Evolutionary conservation across 345 rosid species (phyloP).

Genomic region (Euphorbia lathyris): DNA sequence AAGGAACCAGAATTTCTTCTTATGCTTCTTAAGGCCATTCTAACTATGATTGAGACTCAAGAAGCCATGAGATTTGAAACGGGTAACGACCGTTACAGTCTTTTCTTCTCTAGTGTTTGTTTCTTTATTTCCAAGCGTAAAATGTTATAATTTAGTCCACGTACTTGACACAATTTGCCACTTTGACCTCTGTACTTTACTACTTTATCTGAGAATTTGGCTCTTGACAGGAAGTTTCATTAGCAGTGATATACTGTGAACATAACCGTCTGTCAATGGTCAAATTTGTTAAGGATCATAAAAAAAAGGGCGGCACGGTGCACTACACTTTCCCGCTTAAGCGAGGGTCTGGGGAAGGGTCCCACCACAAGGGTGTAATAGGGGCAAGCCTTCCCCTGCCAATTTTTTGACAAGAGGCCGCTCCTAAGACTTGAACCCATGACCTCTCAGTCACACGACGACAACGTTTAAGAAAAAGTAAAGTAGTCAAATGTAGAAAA

Average conservation of each 20-base stretch:
- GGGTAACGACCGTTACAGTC: slow-evolving; percentile 35
- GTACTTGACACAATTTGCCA: background rate
- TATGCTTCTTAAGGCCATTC: slow-evolving; percentile 57
- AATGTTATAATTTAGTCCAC: background rate
- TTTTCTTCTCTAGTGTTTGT: slow-evolving; percentile 3
- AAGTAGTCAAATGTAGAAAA: too few relatives aligned
- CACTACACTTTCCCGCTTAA: too few relatives aligned
- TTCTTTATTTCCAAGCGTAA: background rate
- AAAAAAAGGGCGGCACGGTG: too few relatives aligned
- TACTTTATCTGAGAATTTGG: background rate
- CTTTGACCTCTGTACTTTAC: background rate
- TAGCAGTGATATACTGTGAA: background rate
- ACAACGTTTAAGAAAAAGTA: too few relatives aligned
- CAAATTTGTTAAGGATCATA: too few relatives aligned
- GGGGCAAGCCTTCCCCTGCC: too few relatives aligned
- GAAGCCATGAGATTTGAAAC: slow-evolving; percentile 42
- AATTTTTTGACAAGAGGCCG: too few relatives aligned
- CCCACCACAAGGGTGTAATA: too few relatives aligned
- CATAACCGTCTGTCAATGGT: too few relatives aligned
- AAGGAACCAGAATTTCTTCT: slow-evolving; percentile 76
- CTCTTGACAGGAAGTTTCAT: background rate
- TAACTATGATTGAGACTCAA: slow-evolving; percentile 47
- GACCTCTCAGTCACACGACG: too few relatives aligned
- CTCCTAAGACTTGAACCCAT: too few relatives aligned
- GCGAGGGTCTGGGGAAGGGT: too few relatives aligned